Evolutionary conservation across 306 rosid genomes (phyloP).

Genomic region (Medicago ruthenica): DNA sequence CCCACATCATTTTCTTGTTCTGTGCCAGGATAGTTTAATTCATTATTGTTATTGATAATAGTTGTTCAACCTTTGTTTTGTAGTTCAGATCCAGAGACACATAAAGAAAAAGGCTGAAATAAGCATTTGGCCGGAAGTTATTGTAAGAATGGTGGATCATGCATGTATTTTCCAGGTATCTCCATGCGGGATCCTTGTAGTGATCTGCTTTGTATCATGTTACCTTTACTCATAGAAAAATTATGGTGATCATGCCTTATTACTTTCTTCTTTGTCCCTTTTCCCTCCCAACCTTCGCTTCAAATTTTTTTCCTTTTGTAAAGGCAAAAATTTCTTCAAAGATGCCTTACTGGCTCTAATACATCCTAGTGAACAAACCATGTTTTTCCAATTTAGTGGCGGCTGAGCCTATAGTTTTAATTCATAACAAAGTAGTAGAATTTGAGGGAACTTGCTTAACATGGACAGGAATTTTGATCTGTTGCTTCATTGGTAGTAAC

Average conservation of each 20-base stretch:
- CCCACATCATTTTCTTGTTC: not conserved
- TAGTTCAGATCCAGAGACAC: constrained; percentile 52
- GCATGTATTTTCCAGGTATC: constrained; percentile 56
- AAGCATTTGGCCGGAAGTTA: constrained; percentile 62
- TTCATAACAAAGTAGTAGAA: constrained; percentile 3
- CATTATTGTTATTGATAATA: constrained; percentile 37
- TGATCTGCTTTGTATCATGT: constrained; percentile 81
- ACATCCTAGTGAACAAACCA: constrained; percentile 16
- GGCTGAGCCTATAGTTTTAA: constrained; percentile 17
- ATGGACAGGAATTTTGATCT: constrained; percentile 13
- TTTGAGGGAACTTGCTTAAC: constrained; percentile 28
- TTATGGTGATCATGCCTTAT: constrained; percentile 48
- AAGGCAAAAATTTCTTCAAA: constrained; percentile 38
- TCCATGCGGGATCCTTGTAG: constrained; percentile 56
- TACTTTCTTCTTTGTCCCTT: constrained; percentile 38
- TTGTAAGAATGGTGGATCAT: constrained; percentile 68
- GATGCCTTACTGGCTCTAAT: constrained; percentile 13
- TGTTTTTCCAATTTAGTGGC: constrained; percentile 22
- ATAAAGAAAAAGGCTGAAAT: constrained; percentile 54
- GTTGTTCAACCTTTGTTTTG: constrained; percentile 51
- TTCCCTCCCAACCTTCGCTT: not conserved
- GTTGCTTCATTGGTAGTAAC: constrained; percentile 15
- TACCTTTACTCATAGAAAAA: constrained; percentile 66
- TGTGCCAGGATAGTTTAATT: constrained; percentile 15
- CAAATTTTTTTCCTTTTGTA: constrained; percentile 22